A percentile compares a stretch with the other conserved stretches of the same genome.
phyloP scores from a whole-genome alignment of 2,329 filamentous ascomycete species.

The Ciborinia camelliae region DNA sequence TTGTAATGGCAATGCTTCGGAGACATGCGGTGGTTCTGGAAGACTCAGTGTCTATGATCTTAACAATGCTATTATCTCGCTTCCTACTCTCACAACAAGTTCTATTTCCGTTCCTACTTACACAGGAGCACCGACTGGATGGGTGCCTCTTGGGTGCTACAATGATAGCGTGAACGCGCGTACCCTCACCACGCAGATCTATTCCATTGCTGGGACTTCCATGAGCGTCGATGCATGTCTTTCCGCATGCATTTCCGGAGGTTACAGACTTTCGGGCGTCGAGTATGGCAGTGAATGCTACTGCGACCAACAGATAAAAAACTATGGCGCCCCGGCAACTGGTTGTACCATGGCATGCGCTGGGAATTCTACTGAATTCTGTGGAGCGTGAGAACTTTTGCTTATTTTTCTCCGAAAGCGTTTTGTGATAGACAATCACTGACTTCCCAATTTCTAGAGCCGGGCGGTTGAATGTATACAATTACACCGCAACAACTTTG shows the following conservation, averaged over 20 bases:
- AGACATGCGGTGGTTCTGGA: slow-evolving; percentile 29
- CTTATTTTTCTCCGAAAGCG: not conserved
- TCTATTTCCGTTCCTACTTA: slow-evolving; percentile 15
- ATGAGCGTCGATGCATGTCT: slow-evolving; percentile 28
- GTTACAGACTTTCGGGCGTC: slow-evolving; percentile 35
- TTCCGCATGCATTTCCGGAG: slow-evolving; percentile 37
- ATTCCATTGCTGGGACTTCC: slow-evolving; percentile 22
- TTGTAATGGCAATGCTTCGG: slow-evolving; percentile 27
- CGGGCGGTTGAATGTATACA: slow-evolving; percentile 29
- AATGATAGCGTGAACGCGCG: slow-evolving; percentile 27
- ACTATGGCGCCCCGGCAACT: slow-evolving; percentile 14
- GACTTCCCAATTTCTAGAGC: not conserved
- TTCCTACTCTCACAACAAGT: slow-evolving; percentile 15
- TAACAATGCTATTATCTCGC: slow-evolving; percentile 20
- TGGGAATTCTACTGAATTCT: slow-evolving; percentile 35
- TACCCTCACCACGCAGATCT: slow-evolving; percentile 22
- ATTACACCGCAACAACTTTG: slow-evolving; percentile 21
- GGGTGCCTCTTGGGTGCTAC: slow-evolving; percentile 28
- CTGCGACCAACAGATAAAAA: slow-evolving; percentile 24
- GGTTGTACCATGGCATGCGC: slow-evolving; percentile 30
- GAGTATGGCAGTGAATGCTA: slow-evolving; percentile 38
- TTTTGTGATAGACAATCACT: not conserved
- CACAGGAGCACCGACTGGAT: slow-evolving; percentile 23
- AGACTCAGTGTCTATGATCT: slow-evolving; percentile 23
- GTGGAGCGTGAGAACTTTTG: slow-evolving; percentile 32